A percentile compares a stretch with the other conserved stretches of the same genome.
These are phyloP conservation scores for Olyra latifolia DNA, from an alignment of 176 grass and related monocot genomes.

Conservation along the genomic window DNA sequence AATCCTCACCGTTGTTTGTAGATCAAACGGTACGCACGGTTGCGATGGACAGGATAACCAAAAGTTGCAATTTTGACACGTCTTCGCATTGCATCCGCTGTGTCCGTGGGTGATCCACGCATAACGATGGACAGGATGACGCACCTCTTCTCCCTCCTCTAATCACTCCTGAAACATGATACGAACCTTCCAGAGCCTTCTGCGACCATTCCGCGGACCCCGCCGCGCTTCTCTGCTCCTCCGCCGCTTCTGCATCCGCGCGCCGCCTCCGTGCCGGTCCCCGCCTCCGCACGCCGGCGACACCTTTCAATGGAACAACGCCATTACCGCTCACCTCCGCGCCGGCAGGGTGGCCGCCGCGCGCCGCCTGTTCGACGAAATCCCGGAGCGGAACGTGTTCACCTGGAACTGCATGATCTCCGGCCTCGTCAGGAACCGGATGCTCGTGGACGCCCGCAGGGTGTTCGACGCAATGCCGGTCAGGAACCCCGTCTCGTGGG, in stretches of 20 bases:
- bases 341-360: constrained; percentile 44
- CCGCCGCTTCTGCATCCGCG: neutral
- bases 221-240: neutral
- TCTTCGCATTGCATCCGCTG: neutral
- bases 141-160: neutral
- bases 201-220: neutral
- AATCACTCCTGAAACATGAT: constrained; percentile 24
- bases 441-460: constrained; percentile 47
- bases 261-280: neutral
- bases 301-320: constrained; percentile 47
- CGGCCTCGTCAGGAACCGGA: constrained; percentile 42
- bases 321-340: constrained; percentile 41
- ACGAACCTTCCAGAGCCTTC: constrained; percentile 43
- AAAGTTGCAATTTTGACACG: neutral
- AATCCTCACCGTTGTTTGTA: neutral
- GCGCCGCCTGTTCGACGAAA: constrained; percentile 52
- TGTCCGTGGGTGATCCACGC: no score
- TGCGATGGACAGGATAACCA: no score
- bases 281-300: neutral
- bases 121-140: no score
- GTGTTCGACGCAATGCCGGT: constrained; percentile 58
- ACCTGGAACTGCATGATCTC: constrained; percentile 67
- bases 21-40: constrained; percentile 19
- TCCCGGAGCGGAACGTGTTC: constrained; percentile 54
- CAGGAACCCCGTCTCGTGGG: constrained; percentile 56